Evolutionary conservation across 179 eudicot genomes (phyloP), one percentile per base, ranked within the genome.

Genomic region (Camellia oleifera): DNA sequence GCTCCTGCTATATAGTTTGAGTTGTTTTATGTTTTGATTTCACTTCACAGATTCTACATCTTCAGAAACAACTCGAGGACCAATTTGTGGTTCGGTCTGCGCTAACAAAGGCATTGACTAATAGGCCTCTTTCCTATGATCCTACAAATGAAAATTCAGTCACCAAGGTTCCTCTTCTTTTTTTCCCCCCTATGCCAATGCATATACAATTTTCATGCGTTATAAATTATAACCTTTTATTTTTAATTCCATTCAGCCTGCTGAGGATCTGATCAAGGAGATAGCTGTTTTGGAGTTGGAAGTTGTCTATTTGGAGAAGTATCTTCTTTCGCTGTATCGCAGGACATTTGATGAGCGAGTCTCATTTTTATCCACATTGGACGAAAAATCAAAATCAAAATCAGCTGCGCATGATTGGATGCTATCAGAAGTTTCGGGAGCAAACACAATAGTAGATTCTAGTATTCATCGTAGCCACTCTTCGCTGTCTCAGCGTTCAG

Each of bases 11-110:
- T 63, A 15, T 63, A 44, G 26, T 12, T 42, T 5, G 74, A 70
- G 64, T 60, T 7, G 13, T 57, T 13, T 40, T 66, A 46, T 65
- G 5, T 71, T 26, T 72, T 72, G 40, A 11, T 20, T 32, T 32
- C 45, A 2, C n/a, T 40, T 65, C 75, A 72, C 83, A 95, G 99
- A 91, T 93, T 87, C 73, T 83, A 66, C 92, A 90, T 66, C 97
- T 95, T 32, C 92, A 93, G 87, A 92, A 90, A 82, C 91, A 91
- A 80, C 88, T 93, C 54, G 92, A 93, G 69, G 88, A 85, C 72
- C 97, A 93, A 81, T 83, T 88, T 80, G 76, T 81, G 65, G 86
- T 85, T 2, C 86, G 93, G 1, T 86, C 87, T 53, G 84, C 89
- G 17, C 85, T 92, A 78, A 97, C 94, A 80, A 92, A 80, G 74